phyloP scores from a whole-genome alignment of 495 filamentous ascomycete species.

The Collariella sp. region DNA sequence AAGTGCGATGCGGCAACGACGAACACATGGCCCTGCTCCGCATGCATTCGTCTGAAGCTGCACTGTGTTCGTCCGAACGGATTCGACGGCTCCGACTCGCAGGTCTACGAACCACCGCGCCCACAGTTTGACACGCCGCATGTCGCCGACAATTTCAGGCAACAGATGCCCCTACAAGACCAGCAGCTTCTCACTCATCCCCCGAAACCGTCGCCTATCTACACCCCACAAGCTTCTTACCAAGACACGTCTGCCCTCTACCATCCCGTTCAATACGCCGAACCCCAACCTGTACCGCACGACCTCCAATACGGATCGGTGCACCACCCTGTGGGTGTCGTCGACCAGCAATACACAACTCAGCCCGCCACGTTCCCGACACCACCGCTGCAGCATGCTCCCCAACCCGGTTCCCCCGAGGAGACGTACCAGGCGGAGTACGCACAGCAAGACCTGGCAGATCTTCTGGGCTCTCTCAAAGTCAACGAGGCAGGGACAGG shows the following conservation, averaged over 20 bases:
- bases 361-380: slow-evolving; percentile 44
- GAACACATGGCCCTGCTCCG: slow-evolving; percentile 96
- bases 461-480: slow-evolving; percentile 74
- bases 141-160: slow-evolving; percentile 50
- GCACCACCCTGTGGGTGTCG: slow-evolving; percentile 35
- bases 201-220: slow-evolving; percentile 31
- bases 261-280: slow-evolving; percentile 37
- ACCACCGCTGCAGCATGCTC: slow-evolving; percentile 44
- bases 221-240: slow-evolving; percentile 33
- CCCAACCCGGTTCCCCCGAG: slow-evolving; percentile 37
- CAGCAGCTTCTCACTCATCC: slow-evolving; percentile 31
- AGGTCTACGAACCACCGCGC: slow-evolving; percentile 39
- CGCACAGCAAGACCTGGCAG: slow-evolving; percentile 61
- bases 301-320: slow-evolving; percentile 44
- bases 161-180: slow-evolving; percentile 40
- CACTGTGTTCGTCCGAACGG: slow-evolving; percentile 89
- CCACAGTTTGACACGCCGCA: slow-evolving; percentile 36
- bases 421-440: slow-evolving; percentile 55
- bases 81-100: slow-evolving; percentile 58
- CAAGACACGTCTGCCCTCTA: slow-evolving; percentile 37
- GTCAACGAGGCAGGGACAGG: slow-evolving; percentile 88
- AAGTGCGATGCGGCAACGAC: slow-evolving; percentile 98
- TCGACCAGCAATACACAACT: slow-evolving; percentile 44
- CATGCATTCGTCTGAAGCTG: slow-evolving; percentile 84
- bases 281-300: slow-evolving; percentile 35